Conservation (phyloP, 2,329 filamentous ascomycete genomes). For the Phyllosticta citribraziliensis region DNA sequence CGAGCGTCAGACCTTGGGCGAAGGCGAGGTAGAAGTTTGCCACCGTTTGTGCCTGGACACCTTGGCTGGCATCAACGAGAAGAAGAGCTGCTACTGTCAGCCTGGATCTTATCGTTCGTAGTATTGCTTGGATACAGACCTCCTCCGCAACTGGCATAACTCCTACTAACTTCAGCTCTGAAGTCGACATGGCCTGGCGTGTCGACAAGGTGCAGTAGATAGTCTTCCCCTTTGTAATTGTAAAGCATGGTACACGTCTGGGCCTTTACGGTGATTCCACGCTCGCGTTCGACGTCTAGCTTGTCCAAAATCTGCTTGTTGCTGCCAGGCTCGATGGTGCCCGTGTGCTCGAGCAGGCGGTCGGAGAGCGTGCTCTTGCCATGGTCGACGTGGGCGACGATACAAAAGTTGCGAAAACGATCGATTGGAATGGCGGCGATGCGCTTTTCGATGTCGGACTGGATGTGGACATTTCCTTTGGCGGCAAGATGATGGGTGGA, state of each 20-base stretch:
- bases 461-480: conserved; percentile 21
- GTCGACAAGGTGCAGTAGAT: conserved; percentile 89
- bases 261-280: conserved; percentile 96
- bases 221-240: conserved; percentile 74
- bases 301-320: conserved; percentile 98
- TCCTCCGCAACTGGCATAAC: conserved; percentile 91
- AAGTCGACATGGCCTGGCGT: conserved; percentile 98
- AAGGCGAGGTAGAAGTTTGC: conserved; percentile 98
- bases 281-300: conserved; percentile 88
- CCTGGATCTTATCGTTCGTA: not conserved
- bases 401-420: conserved; percentile 89
- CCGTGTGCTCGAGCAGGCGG: conserved; percentile 83
- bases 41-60: conserved; percentile 94
- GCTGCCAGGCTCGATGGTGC: conserved; percentile 72
- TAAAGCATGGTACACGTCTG: conserved; percentile 99
- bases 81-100: conserved; percentile 52
- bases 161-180: conserved; percentile 86
- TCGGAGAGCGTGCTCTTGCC: conserved; percentile 95
- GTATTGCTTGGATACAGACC: conserved; percentile 13
- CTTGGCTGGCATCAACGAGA: conserved; percentile 91
- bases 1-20: conserved; percentile 72
- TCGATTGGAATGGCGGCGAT: conserved; percentile 69
- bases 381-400: conserved; percentile 97
- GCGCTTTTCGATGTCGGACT: conserved; percentile 49
- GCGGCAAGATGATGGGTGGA: conserved; percentile 25